phyloP scores from a whole-genome alignment of 768 basidiomycete species.

The Mycena sanguinolenta region DNA sequence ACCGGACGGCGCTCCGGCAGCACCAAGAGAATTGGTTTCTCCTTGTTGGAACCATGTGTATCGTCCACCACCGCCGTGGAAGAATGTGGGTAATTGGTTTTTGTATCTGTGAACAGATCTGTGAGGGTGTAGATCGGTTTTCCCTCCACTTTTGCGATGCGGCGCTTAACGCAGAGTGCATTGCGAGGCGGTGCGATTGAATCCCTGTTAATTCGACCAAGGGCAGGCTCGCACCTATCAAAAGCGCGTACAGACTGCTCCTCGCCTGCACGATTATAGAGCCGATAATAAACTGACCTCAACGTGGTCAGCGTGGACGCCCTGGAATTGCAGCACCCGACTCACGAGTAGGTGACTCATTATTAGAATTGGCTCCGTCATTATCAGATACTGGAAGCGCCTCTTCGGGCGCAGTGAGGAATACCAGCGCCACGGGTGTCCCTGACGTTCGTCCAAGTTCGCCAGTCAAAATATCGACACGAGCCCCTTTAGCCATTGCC shows the following conservation, averaged over 20 bases:
- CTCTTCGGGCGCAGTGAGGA: not conserved
- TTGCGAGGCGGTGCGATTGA: conserved; percentile 19
- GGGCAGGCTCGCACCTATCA: not conserved
- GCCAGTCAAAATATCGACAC: conserved; percentile 13
- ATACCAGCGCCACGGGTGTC: conserved; percentile 20
- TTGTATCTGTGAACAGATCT: conserved; percentile 17
- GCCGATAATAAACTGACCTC: conserved; percentile 22
- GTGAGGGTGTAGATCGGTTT: conserved; percentile 8
- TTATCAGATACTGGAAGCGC: not conserved
- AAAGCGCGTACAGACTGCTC: not conserved
- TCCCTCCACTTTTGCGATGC: conserved; percentile 16
- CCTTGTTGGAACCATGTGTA: not conserved
- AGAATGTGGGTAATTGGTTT: not conserved
- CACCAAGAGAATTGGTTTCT: conserved; percentile 14
- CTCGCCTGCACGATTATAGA: conserved; percentile 15
- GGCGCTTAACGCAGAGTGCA: conserved; percentile 4
- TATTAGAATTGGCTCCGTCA: not conserved
- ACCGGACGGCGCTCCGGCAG: conserved; percentile 13
- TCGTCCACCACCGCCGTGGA: not conserved
- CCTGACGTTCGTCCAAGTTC: conserved; percentile 8
- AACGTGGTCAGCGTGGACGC: conserved; percentile 6
- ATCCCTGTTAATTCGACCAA: not conserved
- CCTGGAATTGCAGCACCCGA: not conserved
- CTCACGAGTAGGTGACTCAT: not conserved
- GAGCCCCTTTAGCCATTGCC: not conserved